Evolutionary conservation across 73 alveolate species (phyloP).

Genomic region (Paramecium caudatum): DNA sequence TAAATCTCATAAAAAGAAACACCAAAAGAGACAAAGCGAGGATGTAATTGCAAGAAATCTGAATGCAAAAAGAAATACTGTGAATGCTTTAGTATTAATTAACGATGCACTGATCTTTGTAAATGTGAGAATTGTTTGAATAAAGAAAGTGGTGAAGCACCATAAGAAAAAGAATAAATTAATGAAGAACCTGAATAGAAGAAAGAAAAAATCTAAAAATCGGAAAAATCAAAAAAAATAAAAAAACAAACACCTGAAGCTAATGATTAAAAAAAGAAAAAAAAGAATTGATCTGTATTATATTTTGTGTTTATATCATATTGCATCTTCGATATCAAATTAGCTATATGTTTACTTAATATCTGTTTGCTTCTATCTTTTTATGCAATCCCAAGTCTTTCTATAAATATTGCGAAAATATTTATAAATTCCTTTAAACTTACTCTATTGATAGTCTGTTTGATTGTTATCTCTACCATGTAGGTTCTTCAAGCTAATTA

Average conservation of each 20-base stretch:
- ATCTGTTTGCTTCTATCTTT: no score
- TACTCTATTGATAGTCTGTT: no score
- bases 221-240: background rate
- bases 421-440: no score
- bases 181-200: background rate
- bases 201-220: constrained; percentile 25
- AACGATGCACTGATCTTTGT: constrained; percentile 75
- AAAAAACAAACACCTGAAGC: background rate
- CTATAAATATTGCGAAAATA: no score
- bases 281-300: no score
- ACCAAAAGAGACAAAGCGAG: background rate
- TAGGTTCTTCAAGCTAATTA: no score
- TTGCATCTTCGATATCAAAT: no score
- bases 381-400: no score
- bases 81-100: constrained; percentile 80
- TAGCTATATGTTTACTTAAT: no score
- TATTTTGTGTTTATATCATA: no score
- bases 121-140: constrained; percentile 65
- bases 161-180: background rate
- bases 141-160: background rate
- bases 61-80: constrained; percentile 84
- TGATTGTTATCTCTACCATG: no score
- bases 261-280: constrained; percentile 35
- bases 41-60: constrained; percentile 84
- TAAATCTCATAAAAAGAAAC: background rate